Evolutionary conservation across 2,329 filamentous ascomycete species (phyloP).

Genomic region (Thielaviopsis populi): DNA sequence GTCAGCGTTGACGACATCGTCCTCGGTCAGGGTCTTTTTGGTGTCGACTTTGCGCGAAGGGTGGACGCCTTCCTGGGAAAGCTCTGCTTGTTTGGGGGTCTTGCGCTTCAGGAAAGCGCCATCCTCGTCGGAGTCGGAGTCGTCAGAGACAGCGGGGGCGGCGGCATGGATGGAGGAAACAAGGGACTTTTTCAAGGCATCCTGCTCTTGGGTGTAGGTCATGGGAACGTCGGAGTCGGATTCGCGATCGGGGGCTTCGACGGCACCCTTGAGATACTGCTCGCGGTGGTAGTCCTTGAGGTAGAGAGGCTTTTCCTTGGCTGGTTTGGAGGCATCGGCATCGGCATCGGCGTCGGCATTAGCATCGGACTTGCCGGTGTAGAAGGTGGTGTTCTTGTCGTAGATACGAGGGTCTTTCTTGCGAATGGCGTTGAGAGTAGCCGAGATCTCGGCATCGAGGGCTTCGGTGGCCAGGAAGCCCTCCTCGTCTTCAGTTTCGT

Average conservation of each 20-base stretch:
- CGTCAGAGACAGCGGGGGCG: conserved; percentile 32
- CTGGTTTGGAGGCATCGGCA: conserved; percentile 27
- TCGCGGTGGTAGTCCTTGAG: conserved; percentile 84
- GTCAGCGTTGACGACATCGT: conserved; percentile 61
- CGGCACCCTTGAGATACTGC: conserved; percentile 56
- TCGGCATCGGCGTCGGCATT: conserved; percentile 37
- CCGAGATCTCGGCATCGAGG: conserved; percentile 74
- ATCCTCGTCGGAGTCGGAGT: conserved; percentile 28
- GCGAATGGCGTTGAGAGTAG: conserved; percentile 73
- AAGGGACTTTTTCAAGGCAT: conserved; percentile 61
- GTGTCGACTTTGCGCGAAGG: conserved; percentile 36
- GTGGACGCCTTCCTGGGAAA: conserved; percentile 31
- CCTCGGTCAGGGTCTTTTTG: conserved; percentile 36
- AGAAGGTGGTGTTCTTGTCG: conserved; percentile 67
- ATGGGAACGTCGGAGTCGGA: conserved; percentile 34
- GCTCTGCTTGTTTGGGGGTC: conserved; percentile 15
- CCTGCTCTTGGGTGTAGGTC: conserved; percentile 83
- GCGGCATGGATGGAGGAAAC: conserved; percentile 61
- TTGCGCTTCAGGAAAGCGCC: conserved; percentile 20
- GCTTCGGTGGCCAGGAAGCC: conserved; percentile 74
- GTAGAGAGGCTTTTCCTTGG: conserved; percentile 71
- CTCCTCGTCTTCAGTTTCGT: conserved; percentile 80
- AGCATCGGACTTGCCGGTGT: conserved; percentile 44
- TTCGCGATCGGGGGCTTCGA: conserved; percentile 30
- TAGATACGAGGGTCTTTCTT: conserved; percentile 87